phyloP scores from a whole-genome alignment of 73 alveolate species.

The Paramecium octaurelia region DNA sequence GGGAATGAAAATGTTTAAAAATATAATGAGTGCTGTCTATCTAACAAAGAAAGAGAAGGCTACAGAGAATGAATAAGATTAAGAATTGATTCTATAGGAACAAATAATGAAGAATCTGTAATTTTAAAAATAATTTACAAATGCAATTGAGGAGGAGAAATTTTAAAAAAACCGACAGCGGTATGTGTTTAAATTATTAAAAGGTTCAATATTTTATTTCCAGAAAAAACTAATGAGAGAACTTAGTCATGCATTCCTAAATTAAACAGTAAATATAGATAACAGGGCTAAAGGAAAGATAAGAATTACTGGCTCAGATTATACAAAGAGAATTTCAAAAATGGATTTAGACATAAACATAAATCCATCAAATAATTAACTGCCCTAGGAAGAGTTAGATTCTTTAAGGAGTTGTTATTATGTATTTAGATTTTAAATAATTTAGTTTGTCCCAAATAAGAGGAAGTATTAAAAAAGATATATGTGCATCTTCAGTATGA shows the following conservation, averaged over 20 bases:
- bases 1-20: neutral
- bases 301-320: neutral
- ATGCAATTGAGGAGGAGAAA: slow-evolving; percentile 15
- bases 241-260: slow-evolving; percentile 37
- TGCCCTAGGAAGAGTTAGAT: neutral
- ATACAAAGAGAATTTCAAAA: neutral
- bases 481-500: neutral
- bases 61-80: neutral
- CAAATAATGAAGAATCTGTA: neutral
- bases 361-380: neutral
- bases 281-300: neutral
- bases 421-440: neutral
- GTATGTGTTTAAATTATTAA: neutral
- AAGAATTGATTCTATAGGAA: neutral
- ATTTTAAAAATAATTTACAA: neutral
- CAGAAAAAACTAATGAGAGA: neutral
- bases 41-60: neutral
- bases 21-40: neutral
- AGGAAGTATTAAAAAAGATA: neutral
- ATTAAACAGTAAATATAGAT: neutral
- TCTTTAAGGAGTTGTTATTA: neutral
- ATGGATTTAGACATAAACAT: neutral
- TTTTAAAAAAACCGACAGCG: neutral
- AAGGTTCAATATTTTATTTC: slow-evolving; percentile 24
- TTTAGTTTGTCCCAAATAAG: neutral